phyloP scores from a whole-genome alignment of 352 stramenopile genomes.

The Bremia lactucae region DNA sequence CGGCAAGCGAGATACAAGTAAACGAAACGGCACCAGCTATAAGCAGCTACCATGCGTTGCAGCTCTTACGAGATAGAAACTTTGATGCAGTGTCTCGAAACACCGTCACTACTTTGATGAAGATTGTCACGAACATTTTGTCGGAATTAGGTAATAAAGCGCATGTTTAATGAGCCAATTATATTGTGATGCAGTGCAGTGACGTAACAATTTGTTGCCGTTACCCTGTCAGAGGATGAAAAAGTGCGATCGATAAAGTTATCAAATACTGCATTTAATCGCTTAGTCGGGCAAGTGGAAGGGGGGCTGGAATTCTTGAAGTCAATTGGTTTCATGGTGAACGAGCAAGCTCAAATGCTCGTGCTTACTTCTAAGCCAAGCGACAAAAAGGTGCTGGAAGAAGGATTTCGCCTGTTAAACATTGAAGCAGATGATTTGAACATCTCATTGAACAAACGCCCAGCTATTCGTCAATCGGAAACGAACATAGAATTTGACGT shows the following conservation, averaged over 20 bases:
- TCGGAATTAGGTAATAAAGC: conserved; percentile 65
- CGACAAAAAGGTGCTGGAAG: conserved; percentile 29
- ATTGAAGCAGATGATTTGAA: conserved; percentile 69
- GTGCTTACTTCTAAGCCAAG: conserved; percentile 13
- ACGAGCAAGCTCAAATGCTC: conserved; percentile 41
- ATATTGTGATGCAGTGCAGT: too few relatives aligned
- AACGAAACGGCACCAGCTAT: conserved; percentile 4
- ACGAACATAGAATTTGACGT: conserved; percentile 53
- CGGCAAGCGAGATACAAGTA: conserved; percentile 17
- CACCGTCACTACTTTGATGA: conserved; percentile 69
- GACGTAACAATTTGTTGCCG: too few relatives aligned
- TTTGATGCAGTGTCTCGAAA: conserved; percentile 63
- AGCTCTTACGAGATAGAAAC: conserved; percentile 57
- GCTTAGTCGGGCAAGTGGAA: conserved; percentile 48
- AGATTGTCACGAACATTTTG: conserved; percentile 78
- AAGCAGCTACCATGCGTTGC: conserved; percentile 50
- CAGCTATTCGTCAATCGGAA: conserved; percentile 32
- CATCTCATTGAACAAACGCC: conserved; percentile 35
- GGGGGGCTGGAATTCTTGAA: conserved; percentile 65
- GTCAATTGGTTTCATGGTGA: conserved; percentile 52
- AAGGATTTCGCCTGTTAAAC: conserved; percentile 46
- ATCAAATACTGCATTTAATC: conserved; percentile 66
- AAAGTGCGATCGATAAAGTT: conserved; percentile 76
- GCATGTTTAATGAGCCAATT: too few relatives aligned
- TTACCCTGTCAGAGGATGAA: conserved; percentile 43